Base-by-base conservation (phyloP, 2,329 filamentous ascomycete genomes). In the Phialocephala subalpina region DNA sequence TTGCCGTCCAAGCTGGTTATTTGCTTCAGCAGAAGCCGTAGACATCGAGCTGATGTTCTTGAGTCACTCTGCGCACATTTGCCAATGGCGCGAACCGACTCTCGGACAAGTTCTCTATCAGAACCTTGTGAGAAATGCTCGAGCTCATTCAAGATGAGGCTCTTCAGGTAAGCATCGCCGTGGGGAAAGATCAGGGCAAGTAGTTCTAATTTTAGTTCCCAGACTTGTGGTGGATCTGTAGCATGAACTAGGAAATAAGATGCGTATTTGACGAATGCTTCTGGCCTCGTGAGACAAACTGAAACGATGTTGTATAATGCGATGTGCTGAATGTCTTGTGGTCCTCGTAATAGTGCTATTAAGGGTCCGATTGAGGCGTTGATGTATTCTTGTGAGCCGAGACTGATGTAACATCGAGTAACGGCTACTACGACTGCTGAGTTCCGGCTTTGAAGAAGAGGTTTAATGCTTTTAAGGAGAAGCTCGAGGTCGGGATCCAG, bases 281-380 rank as follows among this genome's bases (percentile, higher is more conserved):
- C 82, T 0, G 96, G 93, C 18, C 88, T 84, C 33, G 85, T 82
- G 12, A 98, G 83, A 74, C 93, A 96, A 53, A 99, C 92, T n/a
- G 93, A 92, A 12, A 97, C 94, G 66, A 98, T 94, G 76, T 98
- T 97, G 82, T 95, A 95, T 20, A 99, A 85, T 0, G 93, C 94
- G 45, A 97, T 87, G 75, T 97, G 90, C 76, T 97, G 91, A 60
- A 97, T 93, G 76, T 98, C 95, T 66, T 92, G 88, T 0, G 94
- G 89, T 14, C 92, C 90, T 64, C 96, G 89, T 64, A 99, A 83
- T 36, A 99, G 86, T 18, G 95, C 93, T 22, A 97, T 86, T 29
- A 99, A 81, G 0, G 96, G 95, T 0, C 95, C 94, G 64, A 97
- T 87, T 7, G 93, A 90, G 25, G 86, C 82, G 70, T 88, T 85